Evolutionary conservation across 768 basidiomycete species (phyloP).

Genomic region (Nidularia pulvinata): DNA sequence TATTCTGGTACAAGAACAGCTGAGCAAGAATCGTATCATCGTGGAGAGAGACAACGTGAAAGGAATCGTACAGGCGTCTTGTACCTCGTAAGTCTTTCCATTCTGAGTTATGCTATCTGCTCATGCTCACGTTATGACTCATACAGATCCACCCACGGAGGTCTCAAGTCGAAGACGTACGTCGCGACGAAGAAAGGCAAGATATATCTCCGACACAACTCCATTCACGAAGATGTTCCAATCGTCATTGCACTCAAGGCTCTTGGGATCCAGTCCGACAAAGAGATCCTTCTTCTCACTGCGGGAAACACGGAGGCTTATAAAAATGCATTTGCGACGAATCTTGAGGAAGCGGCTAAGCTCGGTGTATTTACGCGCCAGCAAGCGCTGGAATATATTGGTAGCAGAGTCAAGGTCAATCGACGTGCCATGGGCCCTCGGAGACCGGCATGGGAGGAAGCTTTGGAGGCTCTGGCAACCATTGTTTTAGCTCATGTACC

Average conservation of each 20-base stretch:
- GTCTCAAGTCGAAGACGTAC: slow-evolving; percentile 96
- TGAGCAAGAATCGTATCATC: slow-evolving; percentile 99
- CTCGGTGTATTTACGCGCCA: slow-evolving; percentile 89
- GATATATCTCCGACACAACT: slow-evolving; percentile 97
- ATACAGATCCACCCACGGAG: slow-evolving; percentile 74
- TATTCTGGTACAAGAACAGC: slow-evolving; percentile 97
- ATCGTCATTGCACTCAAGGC: slow-evolving; percentile 97
- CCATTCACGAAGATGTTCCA: slow-evolving; percentile 95
- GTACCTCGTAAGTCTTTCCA: slow-evolving; percentile 78
- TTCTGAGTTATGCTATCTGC: background rate
- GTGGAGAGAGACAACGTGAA: slow-evolving; percentile 94
- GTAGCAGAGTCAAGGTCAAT: slow-evolving; percentile 89
- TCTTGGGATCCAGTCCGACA: slow-evolving; percentile 95
- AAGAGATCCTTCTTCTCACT: slow-evolving; percentile 93
- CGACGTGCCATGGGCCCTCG: slow-evolving; percentile 78
- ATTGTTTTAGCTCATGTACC: slow-evolving; percentile 98
- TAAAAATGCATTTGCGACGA: slow-evolving; percentile 84
- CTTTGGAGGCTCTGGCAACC: slow-evolving; percentile 93
- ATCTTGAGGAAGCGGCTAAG: slow-evolving; percentile 93
- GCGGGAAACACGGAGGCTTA: slow-evolving; percentile 92
- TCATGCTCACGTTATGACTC: slow-evolving; percentile 6
- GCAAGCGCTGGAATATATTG: slow-evolving; percentile 95
- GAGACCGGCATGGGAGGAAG: slow-evolving; percentile 91
- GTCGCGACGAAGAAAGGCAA: slow-evolving; percentile 94
- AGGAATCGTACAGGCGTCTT: slow-evolving; percentile 90